A percentile compares a stretch with the other conserved stretches of the same genome.
Evolutionary conservation across 306 rosid genomes (phyloP).

Genomic region (Hylodesmum podocarpum): DNA sequence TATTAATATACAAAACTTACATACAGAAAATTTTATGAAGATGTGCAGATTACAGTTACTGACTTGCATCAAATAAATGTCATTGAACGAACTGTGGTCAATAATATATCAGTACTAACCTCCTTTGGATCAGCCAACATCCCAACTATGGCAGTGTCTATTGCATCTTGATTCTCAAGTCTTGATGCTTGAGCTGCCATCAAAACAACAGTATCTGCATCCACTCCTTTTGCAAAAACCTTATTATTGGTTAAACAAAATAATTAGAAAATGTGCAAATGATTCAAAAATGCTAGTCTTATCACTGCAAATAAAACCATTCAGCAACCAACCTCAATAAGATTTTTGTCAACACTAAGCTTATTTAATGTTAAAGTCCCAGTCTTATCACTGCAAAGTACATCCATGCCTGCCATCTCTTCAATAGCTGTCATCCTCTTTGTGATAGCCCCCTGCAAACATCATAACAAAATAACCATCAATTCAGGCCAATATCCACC

Average conservation of each 20-base stretch:
- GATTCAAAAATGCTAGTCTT: not conserved
- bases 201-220: conserved; percentile 75
- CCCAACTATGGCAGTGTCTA: conserved; percentile 87
- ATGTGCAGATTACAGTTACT: not conserved
- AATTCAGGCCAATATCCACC: not conserved
- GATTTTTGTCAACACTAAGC: conserved; percentile 81
- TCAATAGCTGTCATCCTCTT: conserved; percentile 97
- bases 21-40: not conserved
- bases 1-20: not conserved
- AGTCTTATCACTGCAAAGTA: conserved; percentile 94
- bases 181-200: conserved; percentile 97
- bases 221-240: conserved; percentile 88
- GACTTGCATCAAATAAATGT: not conserved
- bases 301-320: conserved; percentile 10
- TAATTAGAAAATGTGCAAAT: not conserved
- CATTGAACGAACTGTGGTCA: not conserved
- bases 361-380: conserved; percentile 85
- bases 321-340: conserved; percentile 62
- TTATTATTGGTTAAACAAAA: conserved; percentile 34
- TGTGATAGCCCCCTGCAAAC: conserved; percentile 82
- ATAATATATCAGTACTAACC: conserved; percentile 39
- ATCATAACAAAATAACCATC: conserved; percentile 19
- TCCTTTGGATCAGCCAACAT: conserved; percentile 94
- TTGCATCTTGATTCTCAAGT: conserved; percentile 88
- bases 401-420: conserved; percentile 99